A percentile compares a stretch with the other conserved stretches of the same genome.
Evolutionary conservation across 176 grass and related monocot species (phyloP).

Genomic region (Carex scoparia): DNA sequence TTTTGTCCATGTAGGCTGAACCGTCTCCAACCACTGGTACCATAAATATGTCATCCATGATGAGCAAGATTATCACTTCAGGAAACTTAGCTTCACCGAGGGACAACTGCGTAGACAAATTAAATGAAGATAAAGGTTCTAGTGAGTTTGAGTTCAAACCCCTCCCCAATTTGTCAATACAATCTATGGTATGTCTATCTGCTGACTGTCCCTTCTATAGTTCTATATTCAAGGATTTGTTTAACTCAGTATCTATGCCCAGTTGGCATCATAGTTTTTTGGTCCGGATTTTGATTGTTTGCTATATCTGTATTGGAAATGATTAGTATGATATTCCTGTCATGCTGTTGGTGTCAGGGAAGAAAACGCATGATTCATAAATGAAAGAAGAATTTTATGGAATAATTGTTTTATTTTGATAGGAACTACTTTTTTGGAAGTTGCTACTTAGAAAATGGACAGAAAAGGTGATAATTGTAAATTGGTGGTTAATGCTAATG

Average conservation of each 20-base stretch:
- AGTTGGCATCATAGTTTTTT: neutral
- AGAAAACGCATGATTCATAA: neutral
- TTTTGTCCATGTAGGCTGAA: conserved; percentile 57
- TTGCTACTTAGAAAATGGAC: neutral
- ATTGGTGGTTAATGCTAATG: neutral
- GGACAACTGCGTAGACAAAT: conserved; percentile 35
- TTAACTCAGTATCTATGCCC: neutral
- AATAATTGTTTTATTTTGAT: neutral
- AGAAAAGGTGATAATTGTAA: neutral
- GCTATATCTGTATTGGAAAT: neutral
- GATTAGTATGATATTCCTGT: neutral
- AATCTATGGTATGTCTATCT: conserved; percentile 24
- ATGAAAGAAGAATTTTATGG: conserved; percentile 15
- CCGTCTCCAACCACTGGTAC: conserved; percentile 98
- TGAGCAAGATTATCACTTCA: conserved; percentile 43
- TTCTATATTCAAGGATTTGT: neutral
- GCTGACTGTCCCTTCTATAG: neutral
- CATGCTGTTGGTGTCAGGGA: neutral
- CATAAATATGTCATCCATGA: conserved; percentile 63
- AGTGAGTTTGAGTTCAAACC: conserved; percentile 79
- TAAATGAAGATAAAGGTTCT: conserved; percentile 45
- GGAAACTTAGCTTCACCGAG: conserved; percentile 51
- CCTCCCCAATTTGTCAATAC: conserved; percentile 42
- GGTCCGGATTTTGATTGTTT: neutral
- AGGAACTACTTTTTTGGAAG: neutral